phyloP scores from a whole-genome alignment of 441 rosid genomes.

The Viola pubescens region DNA sequence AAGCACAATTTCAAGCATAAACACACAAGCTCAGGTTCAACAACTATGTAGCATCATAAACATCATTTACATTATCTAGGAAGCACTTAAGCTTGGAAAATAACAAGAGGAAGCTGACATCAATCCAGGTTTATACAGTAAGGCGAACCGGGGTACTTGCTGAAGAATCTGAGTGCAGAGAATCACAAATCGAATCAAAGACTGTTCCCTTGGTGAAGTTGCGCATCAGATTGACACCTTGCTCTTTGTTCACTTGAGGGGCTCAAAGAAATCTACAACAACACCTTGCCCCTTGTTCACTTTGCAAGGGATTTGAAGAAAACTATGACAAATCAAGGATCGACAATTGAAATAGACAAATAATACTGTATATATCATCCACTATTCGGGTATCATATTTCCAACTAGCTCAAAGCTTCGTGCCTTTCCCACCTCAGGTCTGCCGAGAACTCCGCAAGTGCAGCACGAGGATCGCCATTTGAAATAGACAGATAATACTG shows the following conservation, averaged over 20 bases:
- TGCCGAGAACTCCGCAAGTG: slow-evolving; percentile 53
- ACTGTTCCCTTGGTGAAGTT: neutral
- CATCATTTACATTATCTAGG: too few species aligned
- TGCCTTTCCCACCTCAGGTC: slow-evolving; percentile 78
- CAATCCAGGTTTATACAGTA: too few species aligned
- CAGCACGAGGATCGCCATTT: slow-evolving; percentile 71
- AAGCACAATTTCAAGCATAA: too few species aligned
- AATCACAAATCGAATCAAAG: too few species aligned
- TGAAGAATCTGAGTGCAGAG: too few species aligned
- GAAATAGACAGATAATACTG: slow-evolving; percentile 71
- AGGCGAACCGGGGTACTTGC: too few species aligned
- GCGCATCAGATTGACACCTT: slow-evolving; percentile 1
- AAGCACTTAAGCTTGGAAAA: too few species aligned
- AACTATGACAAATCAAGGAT: slow-evolving; percentile 48
- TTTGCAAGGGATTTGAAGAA: neutral
- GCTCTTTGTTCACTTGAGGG: neutral
- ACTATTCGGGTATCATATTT: neutral
- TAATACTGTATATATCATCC: slow-evolving; percentile 40
- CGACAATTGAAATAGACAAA: slow-evolving; percentile 63
- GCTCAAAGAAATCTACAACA: neutral
- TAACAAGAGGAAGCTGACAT: too few species aligned
- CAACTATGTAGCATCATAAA: too few species aligned
- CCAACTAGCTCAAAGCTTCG: slow-evolving; percentile 31
- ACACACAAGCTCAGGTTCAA: too few species aligned
- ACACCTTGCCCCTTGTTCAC: neutral